Evolutionary conservation across 805 yeast genomes (phyloP).

Genomic region (Ogataea saltuana): DNA sequence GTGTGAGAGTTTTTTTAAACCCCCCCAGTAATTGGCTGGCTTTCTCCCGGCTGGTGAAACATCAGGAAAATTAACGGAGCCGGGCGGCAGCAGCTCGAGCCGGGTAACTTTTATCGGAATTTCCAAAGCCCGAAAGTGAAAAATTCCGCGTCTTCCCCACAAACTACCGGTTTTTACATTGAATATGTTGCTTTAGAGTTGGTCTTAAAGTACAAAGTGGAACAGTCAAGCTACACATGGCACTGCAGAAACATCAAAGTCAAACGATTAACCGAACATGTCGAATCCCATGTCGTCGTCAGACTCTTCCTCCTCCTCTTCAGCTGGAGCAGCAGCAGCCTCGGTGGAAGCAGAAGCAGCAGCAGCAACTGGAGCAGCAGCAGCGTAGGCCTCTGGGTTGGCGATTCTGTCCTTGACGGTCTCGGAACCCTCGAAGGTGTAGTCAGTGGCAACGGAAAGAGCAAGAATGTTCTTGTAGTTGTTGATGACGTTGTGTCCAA

Average conservation of each 20-base stretch:
- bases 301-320: slow-evolving; percentile 66
- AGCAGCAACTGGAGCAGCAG: slow-evolving; percentile 98
- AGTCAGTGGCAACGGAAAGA: slow-evolving; percentile 96
- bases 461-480: slow-evolving; percentile 98
- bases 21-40: slow-evolving; percentile 8
- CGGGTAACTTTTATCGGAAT: slow-evolving; percentile 13
- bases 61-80: slow-evolving; percentile 7
- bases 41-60: slow-evolving; percentile 1
- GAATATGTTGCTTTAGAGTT: no score
- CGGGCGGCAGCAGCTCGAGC: slow-evolving; percentile 5
- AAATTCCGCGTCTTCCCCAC: no score
- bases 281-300: slow-evolving; percentile 96
- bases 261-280: slow-evolving; percentile 84
- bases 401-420: slow-evolving; percentile 99
- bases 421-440: slow-evolving; percentile 99
- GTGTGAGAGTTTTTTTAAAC: slow-evolving; percentile 3
- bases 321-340: slow-evolving; percentile 72
- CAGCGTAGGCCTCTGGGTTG: slow-evolving; percentile 99
- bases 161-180: no score
- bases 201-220: slow-evolving; percentile 5
- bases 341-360: slow-evolving; percentile 64
- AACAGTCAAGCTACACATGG: slow-evolving; percentile 1
- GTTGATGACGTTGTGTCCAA: slow-evolving; percentile 98
- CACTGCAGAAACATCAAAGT: not conserved
- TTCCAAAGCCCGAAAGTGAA: no score